phyloP scores from a whole-genome alignment of 202 grass and related monocot species.

The Setaria viridis region DNA sequence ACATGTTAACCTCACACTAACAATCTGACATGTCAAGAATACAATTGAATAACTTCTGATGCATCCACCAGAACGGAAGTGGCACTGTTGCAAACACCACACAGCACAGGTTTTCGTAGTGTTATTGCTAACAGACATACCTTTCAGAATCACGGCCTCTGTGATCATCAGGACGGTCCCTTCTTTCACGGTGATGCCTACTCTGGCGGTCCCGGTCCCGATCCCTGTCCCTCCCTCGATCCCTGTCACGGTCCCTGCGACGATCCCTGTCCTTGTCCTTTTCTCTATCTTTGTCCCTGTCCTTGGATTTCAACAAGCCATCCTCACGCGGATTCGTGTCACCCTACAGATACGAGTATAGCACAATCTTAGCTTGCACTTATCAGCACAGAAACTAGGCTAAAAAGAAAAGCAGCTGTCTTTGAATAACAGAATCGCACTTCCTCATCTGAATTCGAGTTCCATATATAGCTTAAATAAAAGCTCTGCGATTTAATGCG shows the following conservation, averaged over 20 bases:
- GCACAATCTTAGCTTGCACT: neutral
- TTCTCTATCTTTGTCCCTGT: conserved; percentile 65
- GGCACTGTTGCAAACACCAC: neutral
- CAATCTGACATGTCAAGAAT: too few relatives aligned
- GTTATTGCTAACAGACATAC: too few relatives aligned
- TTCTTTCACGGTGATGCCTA: conserved; percentile 59
- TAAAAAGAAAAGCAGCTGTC: neutral
- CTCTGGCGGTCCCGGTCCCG: conserved; percentile 43
- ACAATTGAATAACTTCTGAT: conserved; percentile 13
- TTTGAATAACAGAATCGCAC: neutral
- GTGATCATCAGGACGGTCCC: conserved; percentile 64
- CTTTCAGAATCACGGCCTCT: conserved; percentile 62
- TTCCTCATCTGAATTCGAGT: neutral
- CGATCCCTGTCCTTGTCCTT: conserved; percentile 77
- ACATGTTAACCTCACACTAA: conserved; percentile 20
- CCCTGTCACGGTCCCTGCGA: conserved; percentile 66
- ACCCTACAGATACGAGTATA: conserved; percentile 42
- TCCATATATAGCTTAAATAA: neutral
- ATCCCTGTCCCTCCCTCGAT: conserved; percentile 50
- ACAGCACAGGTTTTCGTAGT: neutral
- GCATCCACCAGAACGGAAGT: conserved; percentile 4
- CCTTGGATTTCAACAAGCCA: conserved; percentile 69
- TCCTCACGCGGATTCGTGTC: conserved; percentile 62
- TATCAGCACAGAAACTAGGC: neutral
- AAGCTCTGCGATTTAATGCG: neutral